Percentiles rank a stretch among this genome's conserved stretches.
Evolutionary conservation across 768 basidiomycete species (phyloP).

Genomic region (Hydnum rufescens): DNA sequence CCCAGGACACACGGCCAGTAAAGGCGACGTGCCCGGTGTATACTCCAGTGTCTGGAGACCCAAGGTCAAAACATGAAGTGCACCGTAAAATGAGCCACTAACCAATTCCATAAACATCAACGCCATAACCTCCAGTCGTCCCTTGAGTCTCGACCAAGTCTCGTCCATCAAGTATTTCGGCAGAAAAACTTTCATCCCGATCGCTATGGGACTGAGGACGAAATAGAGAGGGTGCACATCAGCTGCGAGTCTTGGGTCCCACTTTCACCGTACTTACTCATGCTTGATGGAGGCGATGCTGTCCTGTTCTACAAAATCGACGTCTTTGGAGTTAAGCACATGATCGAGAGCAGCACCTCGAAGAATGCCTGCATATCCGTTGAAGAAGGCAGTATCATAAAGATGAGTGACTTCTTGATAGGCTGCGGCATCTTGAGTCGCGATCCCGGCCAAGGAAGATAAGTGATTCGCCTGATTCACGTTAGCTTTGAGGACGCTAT

Average conservation of each 20-base stretch:
- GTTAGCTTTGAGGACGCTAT: conserved; percentile 2
- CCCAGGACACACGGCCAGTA: conserved; percentile 25
- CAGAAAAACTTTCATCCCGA: not conserved
- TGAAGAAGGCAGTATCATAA: conserved; percentile 7
- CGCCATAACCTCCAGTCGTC: conserved; percentile 18
- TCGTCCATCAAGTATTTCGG: not conserved
- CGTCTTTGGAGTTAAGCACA: conserved; percentile 2
- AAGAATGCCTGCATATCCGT: conserved; percentile 5
- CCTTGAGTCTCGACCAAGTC: not conserved
- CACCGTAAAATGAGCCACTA: conserved; percentile 15
- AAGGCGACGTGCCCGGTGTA: conserved; percentile 17
- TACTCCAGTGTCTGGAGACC: conserved; percentile 12
- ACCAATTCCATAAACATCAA: conserved; percentile 27
- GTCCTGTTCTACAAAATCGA: conserved; percentile 6
- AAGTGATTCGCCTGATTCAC: not conserved
- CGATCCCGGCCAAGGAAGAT: not conserved
- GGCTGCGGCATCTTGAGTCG: not conserved
- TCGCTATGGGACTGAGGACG: not conserved
- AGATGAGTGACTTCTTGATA: conserved; percentile 3
- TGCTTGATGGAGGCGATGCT: conserved; percentile 3
- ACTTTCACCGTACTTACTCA: not conserved
- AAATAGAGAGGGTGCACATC: not conserved
- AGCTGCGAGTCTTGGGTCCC: not conserved
- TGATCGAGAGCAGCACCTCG: not conserved
- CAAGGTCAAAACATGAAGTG: not conserved